phyloP scores from a whole-genome alignment of 495 filamentous ascomycete species.

The Thozetella sp. region DNA sequence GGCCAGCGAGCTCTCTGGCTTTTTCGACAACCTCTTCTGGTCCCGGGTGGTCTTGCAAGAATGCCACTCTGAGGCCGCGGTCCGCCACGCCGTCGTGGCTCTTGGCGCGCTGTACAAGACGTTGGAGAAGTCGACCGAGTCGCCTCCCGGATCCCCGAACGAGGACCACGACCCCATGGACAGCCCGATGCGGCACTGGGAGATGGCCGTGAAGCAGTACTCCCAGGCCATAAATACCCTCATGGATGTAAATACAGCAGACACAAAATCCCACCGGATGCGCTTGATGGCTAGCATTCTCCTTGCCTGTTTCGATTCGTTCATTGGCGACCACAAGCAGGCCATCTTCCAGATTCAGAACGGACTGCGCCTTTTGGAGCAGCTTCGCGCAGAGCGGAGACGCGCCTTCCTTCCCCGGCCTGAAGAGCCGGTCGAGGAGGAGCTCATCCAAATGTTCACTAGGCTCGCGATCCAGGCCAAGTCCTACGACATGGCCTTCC shows the following conservation, averaged over 20 bases:
- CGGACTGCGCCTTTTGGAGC: conserved; percentile 44
- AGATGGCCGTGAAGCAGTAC: conserved; percentile 45
- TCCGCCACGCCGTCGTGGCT: conserved; percentile 67
- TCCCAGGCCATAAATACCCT: conserved; percentile 41
- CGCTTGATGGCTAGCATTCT: conserved; percentile 50
- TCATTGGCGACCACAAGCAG: conserved; percentile 50
- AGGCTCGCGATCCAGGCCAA: conserved; percentile 59
- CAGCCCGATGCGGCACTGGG: conserved; percentile 38
- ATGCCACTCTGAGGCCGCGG: conserved; percentile 60
- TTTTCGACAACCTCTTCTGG: conserved; percentile 67
- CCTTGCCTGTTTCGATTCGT: conserved; percentile 52
- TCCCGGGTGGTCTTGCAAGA: conserved; percentile 57
- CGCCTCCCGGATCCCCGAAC: conserved; percentile 41
- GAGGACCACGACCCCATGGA: conserved; percentile 27
- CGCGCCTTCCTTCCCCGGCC: conserved; percentile 34
- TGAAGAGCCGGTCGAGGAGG: conserved; percentile 53
- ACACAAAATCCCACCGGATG: conserved; percentile 36
- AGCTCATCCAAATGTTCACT: conserved; percentile 60
- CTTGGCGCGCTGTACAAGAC: conserved; percentile 66
- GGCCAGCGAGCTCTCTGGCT: conserved; percentile 59
- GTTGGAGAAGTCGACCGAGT: conserved; percentile 52
- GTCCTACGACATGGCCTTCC: conserved; percentile 62
- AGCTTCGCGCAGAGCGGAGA: conserved; percentile 38
- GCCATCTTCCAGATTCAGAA: conserved; percentile 46
- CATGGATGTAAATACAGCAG: conserved; percentile 24